Percentiles rank a stretch among this genome's conserved stretches.
These are phyloP conservation scores for Hirsutella rhossiliensis DNA, from an alignment of 2,329 filamentous ascomycete genomes.

Conservation along the genomic window DNA sequence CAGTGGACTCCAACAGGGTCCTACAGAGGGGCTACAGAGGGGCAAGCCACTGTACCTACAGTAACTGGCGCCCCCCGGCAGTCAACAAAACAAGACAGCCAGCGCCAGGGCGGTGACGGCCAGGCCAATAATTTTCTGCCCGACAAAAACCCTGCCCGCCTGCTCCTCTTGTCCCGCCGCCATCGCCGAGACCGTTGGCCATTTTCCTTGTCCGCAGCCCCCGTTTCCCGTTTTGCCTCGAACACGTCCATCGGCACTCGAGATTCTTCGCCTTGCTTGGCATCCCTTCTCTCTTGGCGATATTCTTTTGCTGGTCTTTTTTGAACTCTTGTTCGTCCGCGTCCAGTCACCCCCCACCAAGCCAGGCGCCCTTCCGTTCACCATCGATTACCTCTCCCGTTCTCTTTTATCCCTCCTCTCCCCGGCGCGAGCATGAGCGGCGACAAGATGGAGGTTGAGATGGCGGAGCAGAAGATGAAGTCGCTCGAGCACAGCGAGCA, in stretches of 20 bases:
- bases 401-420: neutral
- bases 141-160: constrained; percentile 11
- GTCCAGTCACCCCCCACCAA: no score
- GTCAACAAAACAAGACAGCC: neutral
- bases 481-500: constrained; percentile 87
- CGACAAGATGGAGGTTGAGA: constrained; percentile 46
- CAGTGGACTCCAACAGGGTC: no score
- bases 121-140: constrained; percentile 18
- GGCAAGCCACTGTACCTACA: neutral
- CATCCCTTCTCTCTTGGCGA: no score
- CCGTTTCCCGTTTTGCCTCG: no score
- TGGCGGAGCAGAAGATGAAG: constrained; percentile 52
- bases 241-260: no score
- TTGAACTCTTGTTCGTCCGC: no score
- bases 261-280: no score
- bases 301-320: no score
- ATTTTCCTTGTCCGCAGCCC: neutral
- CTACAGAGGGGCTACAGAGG: no score
- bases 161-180: constrained; percentile 1
- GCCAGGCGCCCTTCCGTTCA: no score
- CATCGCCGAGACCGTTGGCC: neutral
- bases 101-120: constrained; percentile 14
- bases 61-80: neutral
- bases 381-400: no score
- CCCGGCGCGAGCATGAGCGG: constrained; percentile 29